Conservation (phyloP, 2,329 filamentous ascomycete species). For the Cladophialophora yegresii region DNA sequence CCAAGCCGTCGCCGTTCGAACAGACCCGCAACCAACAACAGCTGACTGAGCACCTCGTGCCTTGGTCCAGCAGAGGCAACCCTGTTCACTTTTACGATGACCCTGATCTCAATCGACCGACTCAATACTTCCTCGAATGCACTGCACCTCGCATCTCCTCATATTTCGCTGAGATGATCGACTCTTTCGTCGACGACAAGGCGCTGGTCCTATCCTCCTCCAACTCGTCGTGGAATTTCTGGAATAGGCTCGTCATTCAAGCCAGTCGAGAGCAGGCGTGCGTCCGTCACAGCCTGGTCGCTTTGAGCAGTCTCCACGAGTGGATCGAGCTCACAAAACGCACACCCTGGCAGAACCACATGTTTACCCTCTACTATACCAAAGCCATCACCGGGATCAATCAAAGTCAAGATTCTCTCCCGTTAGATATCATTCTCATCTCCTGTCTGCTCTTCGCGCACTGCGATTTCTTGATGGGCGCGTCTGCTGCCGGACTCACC, state of each 20-base stretch:
- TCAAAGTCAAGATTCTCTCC: conserved; percentile 18
- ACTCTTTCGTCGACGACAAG: conserved; percentile 28
- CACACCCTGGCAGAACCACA: conserved; percentile 26
- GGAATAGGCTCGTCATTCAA: conserved; percentile 25
- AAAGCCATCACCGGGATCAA: conserved; percentile 30
- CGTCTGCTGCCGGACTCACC: conserved; percentile 23
- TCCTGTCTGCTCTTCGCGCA: conserved; percentile 28
- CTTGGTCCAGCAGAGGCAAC: conserved; percentile 12
- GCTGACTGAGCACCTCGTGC: conserved; percentile 3
- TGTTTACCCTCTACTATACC: conserved; percentile 27
- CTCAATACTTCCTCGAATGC: conserved; percentile 26
- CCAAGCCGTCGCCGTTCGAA: conserved; percentile 25
- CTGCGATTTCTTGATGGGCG: conserved; percentile 29
- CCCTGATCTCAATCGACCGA: conserved; percentile 21
- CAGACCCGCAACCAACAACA: not conserved
- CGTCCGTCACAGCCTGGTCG: conserved; percentile 25
- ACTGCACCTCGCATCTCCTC: conserved; percentile 24
- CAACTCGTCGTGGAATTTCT: conserved; percentile 21
- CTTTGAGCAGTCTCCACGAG: conserved; percentile 28
- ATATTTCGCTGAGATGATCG: conserved; percentile 30
- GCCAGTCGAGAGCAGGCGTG: conserved; percentile 21
- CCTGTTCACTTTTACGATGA: conserved; percentile 28
- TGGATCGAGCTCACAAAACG: conserved; percentile 29
- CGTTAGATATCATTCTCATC: conserved; percentile 28
- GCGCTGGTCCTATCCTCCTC: conserved; percentile 15